phyloP scores from a whole-genome alignment of 2,329 filamentous ascomycete species.

The Hypoxylon sp. region DNA sequence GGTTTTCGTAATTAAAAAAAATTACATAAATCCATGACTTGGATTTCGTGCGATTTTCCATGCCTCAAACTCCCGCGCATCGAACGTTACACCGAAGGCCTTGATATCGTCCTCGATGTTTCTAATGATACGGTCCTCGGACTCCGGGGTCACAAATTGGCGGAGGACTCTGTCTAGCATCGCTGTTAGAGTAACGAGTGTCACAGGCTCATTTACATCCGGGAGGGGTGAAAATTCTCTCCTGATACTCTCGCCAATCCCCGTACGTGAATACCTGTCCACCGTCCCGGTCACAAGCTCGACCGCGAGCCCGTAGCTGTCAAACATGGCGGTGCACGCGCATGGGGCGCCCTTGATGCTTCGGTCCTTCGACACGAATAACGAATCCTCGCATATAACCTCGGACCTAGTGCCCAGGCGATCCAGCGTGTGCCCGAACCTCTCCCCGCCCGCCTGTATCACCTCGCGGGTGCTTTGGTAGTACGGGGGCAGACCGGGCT shows the following conservation, averaged over 20 bases:
- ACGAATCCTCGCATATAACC: not conserved
- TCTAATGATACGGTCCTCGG: not conserved
- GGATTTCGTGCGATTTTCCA: not conserved
- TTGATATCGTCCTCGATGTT: conserved; percentile 2
- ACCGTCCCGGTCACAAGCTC: conserved; percentile 9
- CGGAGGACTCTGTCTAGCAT: not conserved
- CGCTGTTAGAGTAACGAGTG: not conserved
- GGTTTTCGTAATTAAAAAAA: too few relatives aligned
- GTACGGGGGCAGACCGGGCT: not conserved
- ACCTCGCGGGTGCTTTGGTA: not conserved
- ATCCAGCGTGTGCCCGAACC: conserved; percentile 13
- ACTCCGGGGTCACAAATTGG: conserved; percentile 10
- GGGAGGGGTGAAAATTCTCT: not conserved
- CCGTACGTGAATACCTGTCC: conserved; percentile 2
- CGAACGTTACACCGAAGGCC: not conserved
- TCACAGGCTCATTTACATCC: not conserved
- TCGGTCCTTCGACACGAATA: not conserved
- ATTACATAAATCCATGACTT: too few relatives aligned
- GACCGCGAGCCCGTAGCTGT: conserved; percentile 1
- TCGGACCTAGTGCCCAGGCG: not conserved
- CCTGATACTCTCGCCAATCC: not conserved
- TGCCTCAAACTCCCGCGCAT: not conserved
- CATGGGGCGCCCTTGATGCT: conserved; percentile 6
- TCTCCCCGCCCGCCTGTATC: not conserved
- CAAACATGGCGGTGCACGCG: conserved; percentile 8